phyloP scores from a whole-genome alignment of 129 eudicot species.

The Centrapalus pauciflorus region DNA sequence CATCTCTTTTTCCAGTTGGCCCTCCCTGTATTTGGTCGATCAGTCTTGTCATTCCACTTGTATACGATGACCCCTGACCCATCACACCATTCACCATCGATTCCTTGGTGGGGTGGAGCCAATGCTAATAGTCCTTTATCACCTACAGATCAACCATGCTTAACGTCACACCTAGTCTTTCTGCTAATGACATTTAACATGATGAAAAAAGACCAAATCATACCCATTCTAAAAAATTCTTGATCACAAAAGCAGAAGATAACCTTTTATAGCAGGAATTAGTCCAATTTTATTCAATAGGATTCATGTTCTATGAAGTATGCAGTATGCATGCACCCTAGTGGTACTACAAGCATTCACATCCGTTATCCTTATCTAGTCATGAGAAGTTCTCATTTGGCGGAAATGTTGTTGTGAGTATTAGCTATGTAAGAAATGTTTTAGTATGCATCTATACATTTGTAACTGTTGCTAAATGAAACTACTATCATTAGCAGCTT shows the following conservation, averaged over 20 bases:
- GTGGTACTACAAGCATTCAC: background rate
- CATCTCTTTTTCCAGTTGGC: constrained; percentile 76
- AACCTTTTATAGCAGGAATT: background rate
- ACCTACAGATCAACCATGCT: constrained; percentile 30
- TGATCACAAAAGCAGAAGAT: background rate
- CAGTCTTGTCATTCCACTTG: constrained; percentile 63
- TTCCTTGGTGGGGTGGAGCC: constrained; percentile 81
- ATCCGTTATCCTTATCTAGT: background rate
- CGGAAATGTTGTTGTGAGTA: background rate
- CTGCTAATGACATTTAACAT: background rate
- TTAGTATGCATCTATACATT: too few species aligned
- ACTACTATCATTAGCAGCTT: background rate
- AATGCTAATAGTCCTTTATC: constrained; percentile 63
- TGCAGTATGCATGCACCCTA: background rate
- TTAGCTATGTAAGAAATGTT: background rate
- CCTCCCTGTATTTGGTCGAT: constrained; percentile 70
- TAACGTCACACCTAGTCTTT: too few species aligned
- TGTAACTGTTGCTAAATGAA: too few species aligned
- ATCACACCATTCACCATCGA: constrained; percentile 78
- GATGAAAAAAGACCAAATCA: background rate
- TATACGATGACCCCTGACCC: constrained; percentile 64
- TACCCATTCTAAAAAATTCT: background rate
- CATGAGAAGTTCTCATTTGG: background rate
- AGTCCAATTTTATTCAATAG: background rate
- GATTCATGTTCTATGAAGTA: too few species aligned